These are phyloP conservation scores for Circinella umbellata DNA, from an alignment of 371 early-diverging fungal species.

Conservation along the genomic window DNA sequence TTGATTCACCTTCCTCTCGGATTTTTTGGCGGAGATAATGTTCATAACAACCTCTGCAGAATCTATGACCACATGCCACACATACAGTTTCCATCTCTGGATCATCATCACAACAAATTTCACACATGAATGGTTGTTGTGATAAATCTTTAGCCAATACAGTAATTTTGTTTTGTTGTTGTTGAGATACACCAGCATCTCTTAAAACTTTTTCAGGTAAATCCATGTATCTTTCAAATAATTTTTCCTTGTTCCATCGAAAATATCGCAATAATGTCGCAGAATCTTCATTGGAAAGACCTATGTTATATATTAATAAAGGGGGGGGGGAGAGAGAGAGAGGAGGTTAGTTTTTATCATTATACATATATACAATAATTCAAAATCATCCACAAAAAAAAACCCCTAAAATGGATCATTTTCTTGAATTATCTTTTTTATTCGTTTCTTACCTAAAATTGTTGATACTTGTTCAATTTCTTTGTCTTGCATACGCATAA, in stretches of 20 bases:
- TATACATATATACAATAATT: background rate
- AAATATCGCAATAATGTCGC: conserved; percentile 79
- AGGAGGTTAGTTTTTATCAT: background rate
- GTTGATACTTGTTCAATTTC: conserved; percentile 50
- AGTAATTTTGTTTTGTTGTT: conserved; percentile 29
- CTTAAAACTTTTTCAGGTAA: conserved; percentile 67
- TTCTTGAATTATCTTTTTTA: too few relatives aligned
- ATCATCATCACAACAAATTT: conserved; percentile 84
- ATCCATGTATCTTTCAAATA: conserved; percentile 91
- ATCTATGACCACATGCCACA: conserved; percentile 85
- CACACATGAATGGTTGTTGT: conserved; percentile 73
- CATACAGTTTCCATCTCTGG: conserved; percentile 66
- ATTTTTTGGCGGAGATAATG: conserved; percentile 88
- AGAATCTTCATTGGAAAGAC: conserved; percentile 63
- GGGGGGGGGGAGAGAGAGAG: background rate
- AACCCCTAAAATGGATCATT: conserved; percentile 1
- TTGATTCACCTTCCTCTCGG: conserved; percentile 83
- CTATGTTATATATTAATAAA: conserved; percentile 31
- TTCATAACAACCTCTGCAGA: conserved; percentile 85
- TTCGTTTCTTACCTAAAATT: conserved; percentile 39
- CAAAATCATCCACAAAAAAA: background rate
- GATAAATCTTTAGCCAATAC: conserved; percentile 32
- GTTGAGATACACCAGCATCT: conserved; percentile 73
- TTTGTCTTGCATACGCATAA: conserved; percentile 42
- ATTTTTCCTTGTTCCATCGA: conserved; percentile 92